Evolutionary conservation across 768 basidiomycete genomes (phyloP), one percentile per base, ranked within the genome.

Genomic region (Lentinula lateritia): DNA sequence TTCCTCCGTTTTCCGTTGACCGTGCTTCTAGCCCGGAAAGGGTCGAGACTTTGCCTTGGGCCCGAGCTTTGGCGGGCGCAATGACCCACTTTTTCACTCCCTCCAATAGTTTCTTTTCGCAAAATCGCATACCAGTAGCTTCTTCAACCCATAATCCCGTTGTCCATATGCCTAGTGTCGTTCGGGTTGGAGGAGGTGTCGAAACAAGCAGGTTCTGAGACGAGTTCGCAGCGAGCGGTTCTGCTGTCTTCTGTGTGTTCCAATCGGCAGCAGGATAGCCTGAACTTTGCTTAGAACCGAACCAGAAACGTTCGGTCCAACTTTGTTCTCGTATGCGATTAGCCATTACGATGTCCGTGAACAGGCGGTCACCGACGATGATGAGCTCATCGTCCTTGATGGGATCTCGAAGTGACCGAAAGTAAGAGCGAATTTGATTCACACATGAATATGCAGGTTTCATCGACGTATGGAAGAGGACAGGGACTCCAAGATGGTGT

Each of bases 321-420:
- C 43, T 52, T 61, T 43, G 61, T 60, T 62, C 63, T 35, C 71
- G 72, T 77, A 95, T 86, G 39, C 93, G 85, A 66, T 91, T 89
- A 8, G 93, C 89, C 72, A 98, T 78, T 57, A 98, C 82, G 16
- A 95, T 75, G 70, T 99, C 96, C 0, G 96, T 99, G 67, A 97
- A 90, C 56, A 98, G 74, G 10, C 96, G 83, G 75, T 99, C 96
- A 0, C 96, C 96, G 12, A 99, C 87, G 42, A 98, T 74, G 60
- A 98, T 75, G 46, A 97, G 76, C 61, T 89, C 83, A 28, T 86
- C 75, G 64, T 86, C 82, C 34, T 75, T 72, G 46, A 92, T 68
- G 18, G 88, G 85, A n/a, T 69, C 67, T 7, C 68, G 73, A 34
- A 85, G 79, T 35, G 86, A 82, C 32, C 79, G 75, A 69, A 98